Evolutionary conservation across 2,329 filamentous ascomycete genomes (phyloP), one percentile per base, ranked within the genome.

Genomic region (Colletotrichum neosansevieriae): DNA sequence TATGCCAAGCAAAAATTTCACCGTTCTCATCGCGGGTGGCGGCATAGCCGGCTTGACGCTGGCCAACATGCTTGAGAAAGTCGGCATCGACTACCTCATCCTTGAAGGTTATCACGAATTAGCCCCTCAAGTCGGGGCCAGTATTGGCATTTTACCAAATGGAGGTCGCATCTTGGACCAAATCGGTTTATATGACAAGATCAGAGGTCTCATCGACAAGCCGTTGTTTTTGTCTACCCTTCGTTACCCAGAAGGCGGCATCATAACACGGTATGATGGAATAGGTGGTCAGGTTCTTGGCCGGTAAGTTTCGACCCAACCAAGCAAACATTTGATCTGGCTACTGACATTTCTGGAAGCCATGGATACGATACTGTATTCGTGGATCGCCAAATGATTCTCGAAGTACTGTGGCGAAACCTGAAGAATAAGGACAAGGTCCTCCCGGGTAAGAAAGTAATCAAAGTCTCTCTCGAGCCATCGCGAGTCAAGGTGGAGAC

Each of bases 151-250:
- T 0, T 63, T 79, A 0, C 77, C 84, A 0, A 77, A 82, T 15
- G 82, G 82, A 0, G 61, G 73, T 3, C 76, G 81, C 1, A 82
- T 88, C 11, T 71, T 87, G 0, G 84, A 86, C 58, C 86, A 88
- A 72, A 72, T 88, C 0, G 84, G 83, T 1, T 66, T 77, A 38
- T 80, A 71, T 12, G 75, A 79, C 29, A 13, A 45, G 15, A 36
- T 58, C 56, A 58, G 42, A 4, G 34, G n/a, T 12, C 54, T 63
- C 19, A 63, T 63, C 4, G 61, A 63, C 17, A 19, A 21, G 13
- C 61, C 61, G 13, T 34, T 58, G 6, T 42, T 40, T 34, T 21
- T 29, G 15, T 40, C 19, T 4, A 42, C 61, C 6, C 42, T 63
- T 34, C 32, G 44, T 21, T 19, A 42, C 10, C 17, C 61, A 13